These are phyloP conservation scores for Hygrocybe coccinea DNA, from an alignment of 768 basidiomycete genomes.

Conservation along the genomic window DNA sequence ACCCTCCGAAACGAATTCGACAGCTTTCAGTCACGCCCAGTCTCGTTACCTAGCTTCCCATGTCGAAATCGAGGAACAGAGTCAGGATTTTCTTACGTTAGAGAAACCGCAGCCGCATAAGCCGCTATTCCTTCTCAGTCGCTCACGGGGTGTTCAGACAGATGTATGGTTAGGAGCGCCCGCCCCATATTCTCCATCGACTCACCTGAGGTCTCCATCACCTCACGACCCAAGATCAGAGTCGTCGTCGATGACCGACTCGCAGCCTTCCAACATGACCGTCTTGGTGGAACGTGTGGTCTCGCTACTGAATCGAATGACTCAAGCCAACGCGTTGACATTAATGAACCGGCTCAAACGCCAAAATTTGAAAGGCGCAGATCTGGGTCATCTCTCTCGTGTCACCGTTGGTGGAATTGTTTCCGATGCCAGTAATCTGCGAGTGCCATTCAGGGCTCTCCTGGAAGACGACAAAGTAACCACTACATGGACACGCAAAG, in stretches of 20 bases:
- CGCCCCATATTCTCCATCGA: slow-evolving; percentile 30
- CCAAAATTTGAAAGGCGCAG: slow-evolving; percentile 80
- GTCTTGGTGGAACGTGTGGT: slow-evolving; percentile 58
- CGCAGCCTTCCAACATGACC: slow-evolving; percentile 52
- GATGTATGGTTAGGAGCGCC: slow-evolving; percentile 38
- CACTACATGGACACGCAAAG: slow-evolving; percentile 64
- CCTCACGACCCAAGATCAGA: slow-evolving; percentile 65
- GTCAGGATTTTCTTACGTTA: slow-evolving; percentile 22
- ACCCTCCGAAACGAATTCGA: slow-evolving; percentile 32
- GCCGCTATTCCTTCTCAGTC: slow-evolving; percentile 50
- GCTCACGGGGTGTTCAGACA: slow-evolving; percentile 67
- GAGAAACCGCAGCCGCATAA: slow-evolving; percentile 39
- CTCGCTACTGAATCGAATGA: slow-evolving; percentile 50
- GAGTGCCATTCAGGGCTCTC: slow-evolving; percentile 65
- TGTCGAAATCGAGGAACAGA: slow-evolving; percentile 43
- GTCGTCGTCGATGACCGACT: slow-evolving; percentile 61
- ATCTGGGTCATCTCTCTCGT: slow-evolving; percentile 81
- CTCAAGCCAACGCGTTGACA: slow-evolving; percentile 79
- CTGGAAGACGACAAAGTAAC: slow-evolving; percentile 71
- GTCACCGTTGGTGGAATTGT: slow-evolving; percentile 73
- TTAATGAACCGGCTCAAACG: slow-evolving; percentile 87
- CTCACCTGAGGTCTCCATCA: slow-evolving; percentile 40
- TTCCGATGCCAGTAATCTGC: slow-evolving; percentile 62
- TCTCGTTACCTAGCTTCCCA: slow-evolving; percentile 30
- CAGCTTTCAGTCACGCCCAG: slow-evolving; percentile 24